Evolutionary conservation across 2,329 filamentous ascomycete genomes (phyloP), one percentile per base, ranked within the genome.

Genomic region (Aspergillus persii): DNA sequence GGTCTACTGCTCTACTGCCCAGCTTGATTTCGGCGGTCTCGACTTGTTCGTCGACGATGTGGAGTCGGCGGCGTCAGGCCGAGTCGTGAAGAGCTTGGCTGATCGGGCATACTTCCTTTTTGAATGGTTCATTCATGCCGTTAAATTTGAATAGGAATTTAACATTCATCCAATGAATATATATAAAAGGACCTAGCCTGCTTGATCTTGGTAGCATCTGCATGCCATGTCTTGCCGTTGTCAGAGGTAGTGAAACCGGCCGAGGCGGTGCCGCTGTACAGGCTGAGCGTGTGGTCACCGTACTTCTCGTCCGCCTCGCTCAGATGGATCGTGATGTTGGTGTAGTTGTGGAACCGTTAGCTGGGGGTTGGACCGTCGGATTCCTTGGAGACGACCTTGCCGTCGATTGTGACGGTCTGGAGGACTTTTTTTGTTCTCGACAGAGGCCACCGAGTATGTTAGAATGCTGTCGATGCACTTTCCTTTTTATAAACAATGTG

Each of bases 271-370:
- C 59, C 58, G 12, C 58, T 58, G 50, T 62, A 61, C 3, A 65
- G 58, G 49, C 26, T 41, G 11, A 66, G 56, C n/a, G 53, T 57
- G 8, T n/a, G n/a, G n/a, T 56, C 49, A 11, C 56, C 62, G 36
- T 63, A 64, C 15, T 46, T 60, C 46, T 53, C 57, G 8, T 66
- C 62, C 12, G 57, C 61, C 8, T 56, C 54, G 26, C 59, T 64
- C 2, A 66, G 55, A 33, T 59, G 61, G 49, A 66, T 51, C n/a
- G 63, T 66, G 23, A 66, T 49, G 50, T 64, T 66, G 30, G 50
- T 57, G n/a, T 60, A 63, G 41, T 50, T 55, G 55, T 63, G 18
- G n/a, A n/a, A n/a, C n/a, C n/a, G n/a, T n/a, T n/a, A n/a, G n/a
- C n/a, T n/a, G 23, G 33, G 1, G 8, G 15, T 51, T 59, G 36